Conservation (phyloP, 75 land plant genomes). For the Pinus tabuliformis region DNA sequence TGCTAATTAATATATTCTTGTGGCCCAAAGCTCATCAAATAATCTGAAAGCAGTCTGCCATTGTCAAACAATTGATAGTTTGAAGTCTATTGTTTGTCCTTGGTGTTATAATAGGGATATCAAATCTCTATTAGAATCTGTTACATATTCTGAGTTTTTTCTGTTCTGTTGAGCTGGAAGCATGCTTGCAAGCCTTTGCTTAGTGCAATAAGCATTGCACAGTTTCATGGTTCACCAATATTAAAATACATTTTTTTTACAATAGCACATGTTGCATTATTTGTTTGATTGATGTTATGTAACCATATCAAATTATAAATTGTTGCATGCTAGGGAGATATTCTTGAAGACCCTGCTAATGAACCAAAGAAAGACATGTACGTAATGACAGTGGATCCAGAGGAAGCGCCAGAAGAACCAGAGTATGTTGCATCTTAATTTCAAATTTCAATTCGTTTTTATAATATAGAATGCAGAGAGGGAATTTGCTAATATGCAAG, state of each 20-base stretch:
- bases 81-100: not conserved
- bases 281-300: not conserved
- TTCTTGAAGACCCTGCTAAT: conserved; percentile 93
- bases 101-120: not conserved
- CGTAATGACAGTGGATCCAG: conserved; percentile 87
- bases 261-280: not conserved
- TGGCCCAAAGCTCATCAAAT: too few relatives aligned
- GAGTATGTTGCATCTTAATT: conserved; percentile 43
- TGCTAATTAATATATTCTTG: too few relatives aligned
- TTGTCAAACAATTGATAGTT: not conserved
- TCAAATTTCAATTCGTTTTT: too few relatives aligned
- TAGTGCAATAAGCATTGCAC: not conserved
- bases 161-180: not conserved
- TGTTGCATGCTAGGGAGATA: conserved; percentile 70
- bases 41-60: too few relatives aligned
- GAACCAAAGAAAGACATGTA: conserved; percentile 94
- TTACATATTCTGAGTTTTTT: not conserved
- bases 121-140: not conserved
- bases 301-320: not conserved
- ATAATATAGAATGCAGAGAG: too few relatives aligned
- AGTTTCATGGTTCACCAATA: too few relatives aligned
- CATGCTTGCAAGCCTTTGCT: not conserved
- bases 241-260: not conserved
- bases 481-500: too few relatives aligned
- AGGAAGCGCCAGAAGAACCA: conserved; percentile 73